phyloP scores from a whole-genome alignment of 169 alveolate genomes.

The Plasmodium berghei region DNA sequence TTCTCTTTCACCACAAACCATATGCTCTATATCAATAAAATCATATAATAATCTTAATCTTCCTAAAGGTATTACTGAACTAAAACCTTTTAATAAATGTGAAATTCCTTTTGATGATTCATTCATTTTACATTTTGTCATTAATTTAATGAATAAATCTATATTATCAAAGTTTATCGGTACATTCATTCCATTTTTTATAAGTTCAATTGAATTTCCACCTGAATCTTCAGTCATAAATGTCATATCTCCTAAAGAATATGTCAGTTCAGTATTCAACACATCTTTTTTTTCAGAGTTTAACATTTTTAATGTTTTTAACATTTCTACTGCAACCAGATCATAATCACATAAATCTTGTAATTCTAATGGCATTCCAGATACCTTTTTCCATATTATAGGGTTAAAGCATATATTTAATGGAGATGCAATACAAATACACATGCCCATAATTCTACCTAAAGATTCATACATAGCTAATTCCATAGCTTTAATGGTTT shows the following conservation, averaged over 20 bases:
- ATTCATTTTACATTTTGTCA: slow-evolving; percentile 87
- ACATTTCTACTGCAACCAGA: slow-evolving; percentile 88
- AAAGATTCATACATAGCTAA: slow-evolving; percentile 91
- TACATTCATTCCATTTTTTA: slow-evolving; percentile 84
- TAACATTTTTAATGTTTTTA: slow-evolving; percentile 84
- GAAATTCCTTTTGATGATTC: slow-evolving; percentile 87
- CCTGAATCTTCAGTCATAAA: slow-evolving; percentile 81
- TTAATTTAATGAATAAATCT: slow-evolving; percentile 86
- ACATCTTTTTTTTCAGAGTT: slow-evolving; percentile 72
- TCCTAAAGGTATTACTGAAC: slow-evolving; percentile 92
- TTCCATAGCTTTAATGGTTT: slow-evolving; percentile 76
- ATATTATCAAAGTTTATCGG: slow-evolving; percentile 86
- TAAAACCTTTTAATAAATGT: slow-evolving; percentile 88
- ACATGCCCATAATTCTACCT: slow-evolving; percentile 93
- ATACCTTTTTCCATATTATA: slow-evolving; percentile 90
- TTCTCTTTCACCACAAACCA: slow-evolving; percentile 93
- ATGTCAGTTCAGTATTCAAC: slow-evolving; percentile 59
- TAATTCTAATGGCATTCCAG: slow-evolving; percentile 77
- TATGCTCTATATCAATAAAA: slow-evolving; percentile 86
- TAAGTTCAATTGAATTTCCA: slow-evolving; percentile 81
- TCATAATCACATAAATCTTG: slow-evolving; percentile 88
- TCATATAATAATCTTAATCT: slow-evolving; percentile 90
- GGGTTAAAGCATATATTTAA: slow-evolving; percentile 90
- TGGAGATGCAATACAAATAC: slow-evolving; percentile 90
- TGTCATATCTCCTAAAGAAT: slow-evolving; percentile 83